Conservation (phyloP, 345 rosid genomes). For the Pugionium cornutum region DNA sequence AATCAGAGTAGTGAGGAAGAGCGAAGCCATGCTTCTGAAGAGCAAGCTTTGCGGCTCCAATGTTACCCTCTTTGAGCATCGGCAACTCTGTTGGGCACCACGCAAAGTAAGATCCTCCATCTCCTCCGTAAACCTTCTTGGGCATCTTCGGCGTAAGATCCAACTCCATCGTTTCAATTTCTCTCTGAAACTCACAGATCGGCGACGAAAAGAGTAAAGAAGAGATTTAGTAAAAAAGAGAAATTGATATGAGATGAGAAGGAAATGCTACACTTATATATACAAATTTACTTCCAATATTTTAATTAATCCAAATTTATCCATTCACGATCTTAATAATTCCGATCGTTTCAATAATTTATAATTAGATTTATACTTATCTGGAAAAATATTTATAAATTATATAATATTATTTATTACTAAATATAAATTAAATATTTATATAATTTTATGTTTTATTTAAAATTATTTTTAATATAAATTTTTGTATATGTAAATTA, state of each 20-base stretch:
- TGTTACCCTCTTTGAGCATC: constrained; percentile 74
- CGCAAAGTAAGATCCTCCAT: constrained; percentile 75
- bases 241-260: constrained; percentile 10
- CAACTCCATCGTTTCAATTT: constrained; percentile 54
- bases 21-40: constrained; percentile 82
- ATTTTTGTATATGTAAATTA: no score
- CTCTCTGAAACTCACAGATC: background rate
- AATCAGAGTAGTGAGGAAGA: constrained; percentile 84
- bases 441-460: no score
- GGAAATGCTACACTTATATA: constrained; percentile 7
- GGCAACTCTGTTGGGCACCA: constrained; percentile 82
- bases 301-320: no score
- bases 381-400: no score
- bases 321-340: no score
- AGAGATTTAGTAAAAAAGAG: background rate
- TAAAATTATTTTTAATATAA: no score
- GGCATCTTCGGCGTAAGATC: constrained; percentile 80
- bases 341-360: no score
- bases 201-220: constrained; percentile 8
- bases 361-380: no score
- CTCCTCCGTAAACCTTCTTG: constrained; percentile 64
- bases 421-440: no score
- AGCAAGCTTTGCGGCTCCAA: constrained; percentile 84
- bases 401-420: no score
- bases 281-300: background rate